A percentile compares a stretch with the other conserved stretches of the same genome.
phyloP scores from a whole-genome alignment of 1,284 basidiomycete genomes.

The Macrocystidia cucumis region DNA sequence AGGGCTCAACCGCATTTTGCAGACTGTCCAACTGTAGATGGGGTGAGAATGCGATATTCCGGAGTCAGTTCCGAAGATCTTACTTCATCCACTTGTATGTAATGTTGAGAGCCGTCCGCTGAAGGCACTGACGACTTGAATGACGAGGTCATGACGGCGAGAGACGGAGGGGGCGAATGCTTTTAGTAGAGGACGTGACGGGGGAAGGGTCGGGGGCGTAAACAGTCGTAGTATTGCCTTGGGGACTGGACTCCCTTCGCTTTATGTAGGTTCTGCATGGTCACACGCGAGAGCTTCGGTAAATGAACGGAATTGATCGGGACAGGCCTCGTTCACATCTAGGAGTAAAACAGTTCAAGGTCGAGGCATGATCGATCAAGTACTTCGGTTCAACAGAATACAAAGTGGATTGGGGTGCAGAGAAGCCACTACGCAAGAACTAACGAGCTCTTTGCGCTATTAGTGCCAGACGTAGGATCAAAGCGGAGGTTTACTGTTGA shows the following conservation, averaged over 20 bases:
- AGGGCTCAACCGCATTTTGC: constrained; percentile 47
- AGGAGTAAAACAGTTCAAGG: constrained; percentile 2
- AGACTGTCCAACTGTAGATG: constrained; percentile 35
- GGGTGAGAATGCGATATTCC: not conserved
- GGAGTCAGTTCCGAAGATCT: constrained; percentile 7
- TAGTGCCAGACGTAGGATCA: not conserved
- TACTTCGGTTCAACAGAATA: not conserved
- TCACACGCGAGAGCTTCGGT: constrained; percentile 20
- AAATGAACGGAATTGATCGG: constrained; percentile 18
- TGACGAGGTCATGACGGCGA: constrained; percentile 27
- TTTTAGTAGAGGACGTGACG: not conserved
- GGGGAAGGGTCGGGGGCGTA: not conserved
- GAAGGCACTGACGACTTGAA: constrained; percentile 18
- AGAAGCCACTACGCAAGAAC: not conserved
- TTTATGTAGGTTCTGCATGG: constrained; percentile 10
- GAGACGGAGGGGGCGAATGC: constrained; percentile 17
- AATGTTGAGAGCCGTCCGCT: constrained; percentile 17
- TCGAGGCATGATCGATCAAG: constrained; percentile 2
- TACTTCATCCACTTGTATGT: constrained; percentile 35
- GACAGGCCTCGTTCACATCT: constrained; percentile 3
- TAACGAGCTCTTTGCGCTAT: not conserved
- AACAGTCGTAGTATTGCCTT: constrained; percentile 10
- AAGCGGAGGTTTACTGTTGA: not conserved
- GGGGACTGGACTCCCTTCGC: too few relatives aligned
- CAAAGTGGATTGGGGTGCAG: not conserved